These are phyloP conservation scores for Pleurotus sapidus DNA, from an alignment of 768 basidiomycete genomes.

Conservation along the genomic window DNA sequence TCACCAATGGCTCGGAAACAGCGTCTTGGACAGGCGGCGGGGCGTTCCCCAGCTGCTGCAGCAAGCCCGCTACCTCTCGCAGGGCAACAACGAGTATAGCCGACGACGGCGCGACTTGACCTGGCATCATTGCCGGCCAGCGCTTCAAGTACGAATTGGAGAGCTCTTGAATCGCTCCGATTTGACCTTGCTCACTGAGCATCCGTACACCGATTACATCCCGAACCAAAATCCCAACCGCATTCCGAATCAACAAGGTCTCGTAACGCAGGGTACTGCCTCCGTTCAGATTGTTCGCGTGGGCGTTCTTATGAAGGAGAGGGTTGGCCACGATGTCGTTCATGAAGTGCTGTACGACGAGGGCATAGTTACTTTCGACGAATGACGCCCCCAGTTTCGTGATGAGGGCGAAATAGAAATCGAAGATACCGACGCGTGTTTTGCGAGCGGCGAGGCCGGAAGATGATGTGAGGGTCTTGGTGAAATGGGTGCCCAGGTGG, in stretches of 20 bases:
- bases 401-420: conserved; percentile 81
- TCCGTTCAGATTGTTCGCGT: conserved; percentile 20
- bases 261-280: conserved; percentile 67
- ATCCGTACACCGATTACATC: conserved; percentile 88
- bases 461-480: conserved; percentile 56
- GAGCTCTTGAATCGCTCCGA: conserved; percentile 85
- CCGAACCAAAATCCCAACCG: conserved; percentile 75
- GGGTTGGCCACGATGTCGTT: conserved; percentile 68
- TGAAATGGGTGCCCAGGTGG: conserved; percentile 80
- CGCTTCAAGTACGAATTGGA: conserved; percentile 79
- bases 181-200: conserved; percentile 92
- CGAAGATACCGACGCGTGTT: conserved; percentile 81
- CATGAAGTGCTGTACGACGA: conserved; percentile 77
- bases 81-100: conserved; percentile 71
- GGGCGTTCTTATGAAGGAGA: background rate
- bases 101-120: conserved; percentile 66
- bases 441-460: conserved; percentile 36
- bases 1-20: conserved; percentile 79
- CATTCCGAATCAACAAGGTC: conserved; percentile 61
- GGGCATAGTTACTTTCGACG: conserved; percentile 79
- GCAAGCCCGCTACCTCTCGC: conserved; percentile 79
- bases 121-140: conserved; percentile 93
- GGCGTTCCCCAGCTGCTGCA: conserved; percentile 90
- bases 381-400: conserved; percentile 71
- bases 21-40: conserved; percentile 91